Conservation (phyloP, 2,329 filamentous ascomycete genomes). For the Amphichorda felina region DNA sequence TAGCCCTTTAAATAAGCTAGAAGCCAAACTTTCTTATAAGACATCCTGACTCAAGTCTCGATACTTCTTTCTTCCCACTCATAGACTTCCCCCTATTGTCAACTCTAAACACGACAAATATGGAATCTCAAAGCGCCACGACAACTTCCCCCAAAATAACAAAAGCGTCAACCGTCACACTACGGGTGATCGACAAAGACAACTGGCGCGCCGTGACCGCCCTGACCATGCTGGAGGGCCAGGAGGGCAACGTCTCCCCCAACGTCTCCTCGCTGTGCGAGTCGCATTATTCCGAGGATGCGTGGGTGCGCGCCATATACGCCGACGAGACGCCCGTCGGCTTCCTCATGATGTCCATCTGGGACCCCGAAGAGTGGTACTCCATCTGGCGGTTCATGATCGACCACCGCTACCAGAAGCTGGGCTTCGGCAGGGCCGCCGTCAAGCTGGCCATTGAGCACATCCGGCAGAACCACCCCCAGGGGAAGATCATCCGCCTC, state of each 20-base stretch:
- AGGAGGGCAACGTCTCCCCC: conserved; percentile 4
- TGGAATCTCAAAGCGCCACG: too few species aligned
- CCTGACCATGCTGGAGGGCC: conserved; percentile 1
- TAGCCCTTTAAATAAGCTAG: too few species aligned
- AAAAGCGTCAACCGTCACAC: conserved; percentile 3
- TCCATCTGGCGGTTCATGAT: conserved; percentile 7
- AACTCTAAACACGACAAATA: too few species aligned
- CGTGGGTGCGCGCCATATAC: conserved; percentile 6
- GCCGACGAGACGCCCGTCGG: conserved; percentile 5
- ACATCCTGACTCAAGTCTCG: too few species aligned
- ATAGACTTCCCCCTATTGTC: too few species aligned
- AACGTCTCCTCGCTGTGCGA: conserved; percentile 5
- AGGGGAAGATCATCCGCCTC: not conserved
- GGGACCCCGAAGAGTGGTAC: conserved; percentile 3
- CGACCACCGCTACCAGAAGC: conserved; percentile 3
- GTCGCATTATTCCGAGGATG: conserved; percentile 5
- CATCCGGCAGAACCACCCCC: conserved; percentile 1
- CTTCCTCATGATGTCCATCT: conserved; percentile 6
- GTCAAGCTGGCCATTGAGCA: conserved; percentile 2
- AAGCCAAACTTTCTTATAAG: too few species aligned
- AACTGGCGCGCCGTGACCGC: conserved; percentile 6
- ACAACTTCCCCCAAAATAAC: too few species aligned
- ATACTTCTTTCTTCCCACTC: too few species aligned
- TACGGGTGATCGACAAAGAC: conserved; percentile 4
- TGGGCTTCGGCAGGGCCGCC: conserved; percentile 2